These are phyloP conservation scores for Coprinopsis sp. DNA, from an alignment of 768 basidiomycete species.

Conservation along the genomic window DNA sequence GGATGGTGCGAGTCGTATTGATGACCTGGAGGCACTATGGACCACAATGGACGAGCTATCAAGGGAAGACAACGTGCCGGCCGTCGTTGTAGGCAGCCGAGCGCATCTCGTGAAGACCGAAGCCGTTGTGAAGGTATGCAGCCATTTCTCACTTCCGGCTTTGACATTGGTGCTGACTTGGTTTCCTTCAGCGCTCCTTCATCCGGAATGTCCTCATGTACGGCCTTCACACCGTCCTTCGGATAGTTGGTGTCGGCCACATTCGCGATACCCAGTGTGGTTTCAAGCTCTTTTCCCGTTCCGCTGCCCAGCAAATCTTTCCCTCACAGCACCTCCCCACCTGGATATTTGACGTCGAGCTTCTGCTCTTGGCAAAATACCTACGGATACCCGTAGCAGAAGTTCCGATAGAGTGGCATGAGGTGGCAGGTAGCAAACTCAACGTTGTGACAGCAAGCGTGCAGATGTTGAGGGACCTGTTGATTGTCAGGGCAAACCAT, in stretches of 20 bases:
- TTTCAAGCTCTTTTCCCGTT: slow-evolving; percentile 91
- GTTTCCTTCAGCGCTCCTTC: slow-evolving; percentile 64
- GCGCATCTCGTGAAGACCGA: slow-evolving; percentile 91
- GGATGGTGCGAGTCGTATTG: slow-evolving; percentile 87
- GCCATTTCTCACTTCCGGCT: not conserved
- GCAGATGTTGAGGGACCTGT: slow-evolving; percentile 84
- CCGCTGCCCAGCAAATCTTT: slow-evolving; percentile 78
- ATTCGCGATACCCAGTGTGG: slow-evolving; percentile 96
- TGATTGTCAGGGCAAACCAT: slow-evolving; percentile 81
- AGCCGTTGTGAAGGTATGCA: slow-evolving; percentile 86
- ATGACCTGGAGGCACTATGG: slow-evolving; percentile 80
- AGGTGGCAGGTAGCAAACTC: slow-evolving; percentile 90
- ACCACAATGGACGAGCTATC: slow-evolving; percentile 58
- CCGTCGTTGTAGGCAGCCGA: slow-evolving; percentile 80
- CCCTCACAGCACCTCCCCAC: slow-evolving; percentile 81
- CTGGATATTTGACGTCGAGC: slow-evolving; percentile 97
- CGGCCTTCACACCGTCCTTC: slow-evolving; percentile 83
- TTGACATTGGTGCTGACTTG: not conserved
- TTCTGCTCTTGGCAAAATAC: slow-evolving; percentile 79
- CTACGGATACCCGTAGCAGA: slow-evolving; percentile 75
- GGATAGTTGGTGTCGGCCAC: slow-evolving; percentile 84
- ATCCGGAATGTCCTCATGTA: slow-evolving; percentile 93
- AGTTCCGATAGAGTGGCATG: slow-evolving; percentile 89
- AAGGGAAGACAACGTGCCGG: slow-evolving; percentile 42
- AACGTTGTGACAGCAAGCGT: slow-evolving; percentile 79